A percentile compares a stretch with the other conserved stretches of the same genome.
Conservation (phyloP, 768 basidiomycete species). For the Leccinum disarticulatum region DNA sequence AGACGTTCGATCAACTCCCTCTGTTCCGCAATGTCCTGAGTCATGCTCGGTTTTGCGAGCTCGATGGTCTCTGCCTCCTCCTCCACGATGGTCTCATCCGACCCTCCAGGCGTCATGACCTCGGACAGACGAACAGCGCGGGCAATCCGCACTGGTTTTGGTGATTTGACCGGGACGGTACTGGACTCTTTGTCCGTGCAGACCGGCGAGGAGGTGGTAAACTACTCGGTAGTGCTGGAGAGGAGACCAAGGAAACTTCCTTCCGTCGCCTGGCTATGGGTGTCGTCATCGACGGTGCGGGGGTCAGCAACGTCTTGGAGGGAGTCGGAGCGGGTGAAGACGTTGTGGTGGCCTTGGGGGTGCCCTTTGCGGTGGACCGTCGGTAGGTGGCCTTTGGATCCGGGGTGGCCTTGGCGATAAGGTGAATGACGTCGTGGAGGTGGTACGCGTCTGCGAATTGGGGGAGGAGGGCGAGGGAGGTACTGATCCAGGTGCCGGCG, state of each 20-base stretch:
- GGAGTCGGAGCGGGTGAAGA: constrained; percentile 28
- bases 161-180: constrained; percentile 39
- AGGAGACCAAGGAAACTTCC: constrained; percentile 50
- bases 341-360: constrained; percentile 28
- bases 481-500: constrained; percentile 85
- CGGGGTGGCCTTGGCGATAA: constrained; percentile 69
- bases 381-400: constrained; percentile 80
- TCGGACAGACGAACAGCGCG: constrained; percentile 28
- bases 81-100: constrained; percentile 66
- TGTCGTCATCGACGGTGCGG: constrained; percentile 38
- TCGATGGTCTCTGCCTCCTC: constrained; percentile 60
- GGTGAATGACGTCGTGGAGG: constrained; percentile 57
- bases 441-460: constrained; percentile 65
- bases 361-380: constrained; percentile 50
- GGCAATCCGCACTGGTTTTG: constrained; percentile 24
- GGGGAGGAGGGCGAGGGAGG: constrained; percentile 55
- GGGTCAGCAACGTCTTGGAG: constrained; percentile 31
- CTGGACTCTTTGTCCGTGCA: constrained; percentile 42
- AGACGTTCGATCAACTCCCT: constrained; percentile 71
- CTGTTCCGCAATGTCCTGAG: constrained; percentile 75
- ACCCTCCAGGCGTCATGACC: constrained; percentile 49
- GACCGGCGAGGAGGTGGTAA: constrained; percentile 46
- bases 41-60: constrained; percentile 60
- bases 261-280: constrained; percentile 63
- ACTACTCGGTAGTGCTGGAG: constrained; percentile 19